phyloP scores from a whole-genome alignment of 352 stramenopile species.

The Phytophthora uliginosa region DNA sequence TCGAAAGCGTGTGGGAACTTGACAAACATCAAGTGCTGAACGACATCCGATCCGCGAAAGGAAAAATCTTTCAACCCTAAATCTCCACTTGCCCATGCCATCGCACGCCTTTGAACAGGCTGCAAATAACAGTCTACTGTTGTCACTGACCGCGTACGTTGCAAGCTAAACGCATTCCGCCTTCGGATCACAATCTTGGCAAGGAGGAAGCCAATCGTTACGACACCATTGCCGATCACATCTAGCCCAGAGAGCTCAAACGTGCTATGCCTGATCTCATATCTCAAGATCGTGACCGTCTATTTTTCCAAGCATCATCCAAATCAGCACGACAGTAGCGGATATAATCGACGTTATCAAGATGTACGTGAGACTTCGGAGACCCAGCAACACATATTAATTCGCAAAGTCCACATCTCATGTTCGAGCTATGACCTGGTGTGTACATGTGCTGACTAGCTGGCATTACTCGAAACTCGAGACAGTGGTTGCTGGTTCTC shows the following conservation, averaged over 20 bases:
- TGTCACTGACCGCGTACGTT: conserved; percentile 5
- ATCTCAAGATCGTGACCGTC: neutral
- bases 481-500: too few relatives aligned
- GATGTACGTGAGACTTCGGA: too few relatives aligned
- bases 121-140: conserved; percentile 39
- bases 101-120: neutral
- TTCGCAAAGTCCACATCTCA: too few relatives aligned
- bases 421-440: too few relatives aligned
- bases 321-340: neutral
- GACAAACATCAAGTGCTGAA: conserved; percentile 34
- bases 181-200: conserved; percentile 31
- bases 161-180: conserved; percentile 10
- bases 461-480: too few relatives aligned
- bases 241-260: neutral
- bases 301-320: neutral
- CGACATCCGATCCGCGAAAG: conserved; percentile 4
- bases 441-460: too few relatives aligned
- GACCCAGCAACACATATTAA: too few relatives aligned
- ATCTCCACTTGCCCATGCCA: conserved; percentile 2
- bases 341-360: neutral
- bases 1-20: conserved; percentile 17
- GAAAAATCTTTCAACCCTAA: conserved; percentile 16
- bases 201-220: too few relatives aligned
- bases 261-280: neutral
- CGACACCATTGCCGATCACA: too few relatives aligned